phyloP scores from a whole-genome alignment of 148 eudicot genomes.

The Cornus controversa region DNA sequence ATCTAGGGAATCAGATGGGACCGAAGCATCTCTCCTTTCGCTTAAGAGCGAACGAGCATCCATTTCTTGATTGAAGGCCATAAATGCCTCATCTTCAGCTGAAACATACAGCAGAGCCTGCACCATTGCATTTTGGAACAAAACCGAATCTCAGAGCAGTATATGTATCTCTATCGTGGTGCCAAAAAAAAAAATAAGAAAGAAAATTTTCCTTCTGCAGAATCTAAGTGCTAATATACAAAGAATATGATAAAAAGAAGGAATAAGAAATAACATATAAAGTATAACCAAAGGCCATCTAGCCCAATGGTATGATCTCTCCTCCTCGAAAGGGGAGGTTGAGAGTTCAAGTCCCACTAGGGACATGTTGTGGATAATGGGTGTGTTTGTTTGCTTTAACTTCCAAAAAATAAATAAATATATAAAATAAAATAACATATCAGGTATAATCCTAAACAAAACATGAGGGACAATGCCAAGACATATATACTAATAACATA shows the following conservation, averaged over 20 bases:
- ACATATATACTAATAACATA: neutral
- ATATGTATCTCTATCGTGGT: neutral
- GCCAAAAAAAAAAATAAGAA: neutral
- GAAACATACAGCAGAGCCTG: constrained; percentile 81
- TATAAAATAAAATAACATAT: neutral
- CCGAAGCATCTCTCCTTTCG: constrained; percentile 49
- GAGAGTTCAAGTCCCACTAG: too few relatives aligned
- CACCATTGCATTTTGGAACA: constrained; percentile 20
- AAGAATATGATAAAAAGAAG: too few relatives aligned
- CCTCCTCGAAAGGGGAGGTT: too few relatives aligned
- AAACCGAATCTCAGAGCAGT: neutral
- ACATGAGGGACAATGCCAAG: neutral
- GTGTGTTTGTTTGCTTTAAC: too few relatives aligned
- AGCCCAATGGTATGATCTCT: too few relatives aligned
- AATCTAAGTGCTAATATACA: neutral
- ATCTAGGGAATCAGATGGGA: constrained; percentile 27
- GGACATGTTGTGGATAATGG: too few relatives aligned
- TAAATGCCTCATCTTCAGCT: constrained; percentile 83
- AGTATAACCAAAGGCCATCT: too few relatives aligned
- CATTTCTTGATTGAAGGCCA: constrained; percentile 67
- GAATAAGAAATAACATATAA: neutral
- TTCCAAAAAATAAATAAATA: too few relatives aligned
- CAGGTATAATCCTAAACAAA: neutral
- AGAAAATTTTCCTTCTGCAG: neutral
- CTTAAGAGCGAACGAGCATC: constrained; percentile 54